These are phyloP conservation scores for Fragilariopsis cylindrus DNA, from an alignment of 108 stramenopile genomes.

Conservation along the genomic window DNA sequence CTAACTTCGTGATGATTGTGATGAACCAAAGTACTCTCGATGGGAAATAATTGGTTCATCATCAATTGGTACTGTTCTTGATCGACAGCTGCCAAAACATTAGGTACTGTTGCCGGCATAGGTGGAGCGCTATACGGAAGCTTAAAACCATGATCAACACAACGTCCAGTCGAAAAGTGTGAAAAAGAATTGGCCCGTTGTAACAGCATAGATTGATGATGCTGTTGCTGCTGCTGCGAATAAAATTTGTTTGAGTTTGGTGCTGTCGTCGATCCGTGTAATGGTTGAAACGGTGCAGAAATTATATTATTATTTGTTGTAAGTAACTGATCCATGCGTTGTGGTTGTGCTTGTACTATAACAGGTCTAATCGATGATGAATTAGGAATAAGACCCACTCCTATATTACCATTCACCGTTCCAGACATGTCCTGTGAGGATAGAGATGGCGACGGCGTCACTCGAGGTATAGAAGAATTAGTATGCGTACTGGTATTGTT, in stretches of 20 bases:
- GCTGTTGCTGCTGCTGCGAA: constrained; percentile 12
- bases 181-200: constrained; percentile 37
- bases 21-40: constrained; percentile 41
- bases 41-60: constrained; percentile 29
- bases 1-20: constrained; percentile 27
- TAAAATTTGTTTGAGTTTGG: neutral
- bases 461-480: neutral
- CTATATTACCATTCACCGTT: neutral
- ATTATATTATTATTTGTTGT: too few species aligned
- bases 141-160: constrained; percentile 12
- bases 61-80: constrained; percentile 21
- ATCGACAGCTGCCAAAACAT: constrained; percentile 2
- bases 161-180: constrained; percentile 15
- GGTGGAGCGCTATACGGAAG: constrained; percentile 39
- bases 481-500: neutral
- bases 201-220: neutral
- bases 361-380: too few species aligned
- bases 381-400: too few species aligned
- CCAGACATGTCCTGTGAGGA: neutral
- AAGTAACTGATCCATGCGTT: neutral
- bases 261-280: too few species aligned
- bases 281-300: too few species aligned
- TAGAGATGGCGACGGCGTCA: constrained; percentile 4
- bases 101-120: constrained; percentile 28
- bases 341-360: neutral